Conservation (phyloP, 169 alveolate species). For the Cryptosporidium meleagridis region DNA sequence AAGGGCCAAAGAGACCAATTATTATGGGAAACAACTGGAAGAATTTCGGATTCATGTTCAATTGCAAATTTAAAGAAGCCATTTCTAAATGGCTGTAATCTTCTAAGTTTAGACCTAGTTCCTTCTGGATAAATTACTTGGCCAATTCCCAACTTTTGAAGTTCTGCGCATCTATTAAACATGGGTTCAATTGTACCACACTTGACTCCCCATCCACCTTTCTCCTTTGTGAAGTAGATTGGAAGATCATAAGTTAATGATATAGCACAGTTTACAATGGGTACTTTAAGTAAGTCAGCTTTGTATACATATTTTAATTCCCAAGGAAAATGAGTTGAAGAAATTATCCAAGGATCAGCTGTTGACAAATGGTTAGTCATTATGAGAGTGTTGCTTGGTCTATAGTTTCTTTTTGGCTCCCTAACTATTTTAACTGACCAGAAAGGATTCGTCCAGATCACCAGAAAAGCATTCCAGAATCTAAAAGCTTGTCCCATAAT, state of each 20-base stretch:
- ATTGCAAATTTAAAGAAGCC: constrained; percentile 89
- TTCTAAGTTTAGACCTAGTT: constrained; percentile 85
- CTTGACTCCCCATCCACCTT: constrained; percentile 84
- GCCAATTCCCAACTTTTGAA: constrained; percentile 67
- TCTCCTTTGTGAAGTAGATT: constrained; percentile 77
- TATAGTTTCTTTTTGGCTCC: constrained; percentile 62
- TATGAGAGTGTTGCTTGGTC: constrained; percentile 75
- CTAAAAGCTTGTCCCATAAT: constrained; percentile 63
- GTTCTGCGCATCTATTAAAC: constrained; percentile 77
- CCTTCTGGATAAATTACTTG: constrained; percentile 88
- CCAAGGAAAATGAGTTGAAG: constrained; percentile 76
- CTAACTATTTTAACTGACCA: constrained; percentile 77
- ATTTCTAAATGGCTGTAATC: constrained; percentile 86
- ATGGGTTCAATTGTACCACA: constrained; percentile 77
- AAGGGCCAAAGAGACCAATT: constrained; percentile 81
- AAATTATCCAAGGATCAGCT: constrained; percentile 83
- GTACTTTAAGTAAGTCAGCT: constrained; percentile 77
- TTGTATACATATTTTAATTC: constrained; percentile 79
- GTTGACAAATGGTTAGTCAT: constrained; percentile 79
- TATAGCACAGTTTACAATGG: constrained; percentile 80
- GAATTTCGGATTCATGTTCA: constrained; percentile 84
- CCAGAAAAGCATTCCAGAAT: constrained; percentile 50
- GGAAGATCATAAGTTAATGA: constrained; percentile 78
- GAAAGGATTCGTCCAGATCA: constrained; percentile 79
- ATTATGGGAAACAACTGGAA: constrained; percentile 85